phyloP scores from a whole-genome alignment of 192 early-diverging fungal species.

The Entomortierella beljakovae region DNA sequence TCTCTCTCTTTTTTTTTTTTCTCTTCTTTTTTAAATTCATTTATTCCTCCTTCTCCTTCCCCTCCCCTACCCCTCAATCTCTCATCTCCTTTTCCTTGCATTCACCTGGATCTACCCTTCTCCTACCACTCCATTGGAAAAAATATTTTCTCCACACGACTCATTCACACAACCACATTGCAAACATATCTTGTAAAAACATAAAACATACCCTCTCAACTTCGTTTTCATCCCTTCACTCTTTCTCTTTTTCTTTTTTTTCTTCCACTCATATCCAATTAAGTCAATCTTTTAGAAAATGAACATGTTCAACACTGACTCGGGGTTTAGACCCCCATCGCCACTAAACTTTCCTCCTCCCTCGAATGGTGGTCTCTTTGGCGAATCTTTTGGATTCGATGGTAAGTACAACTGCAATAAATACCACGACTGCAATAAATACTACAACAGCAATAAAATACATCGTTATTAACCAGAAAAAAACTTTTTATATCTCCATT shows the following conservation, averaged over 20 bases:
- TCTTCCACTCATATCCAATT: neutral
- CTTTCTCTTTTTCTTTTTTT: neutral
- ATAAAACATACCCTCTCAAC: neutral
- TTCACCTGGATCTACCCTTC: neutral
- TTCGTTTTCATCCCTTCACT: neutral
- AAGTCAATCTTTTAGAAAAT: constrained; percentile 16
- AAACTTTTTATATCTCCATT: neutral
- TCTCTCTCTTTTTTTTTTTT: constrained; percentile 2
- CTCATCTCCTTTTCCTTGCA: neutral
- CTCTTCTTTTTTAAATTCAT: neutral
- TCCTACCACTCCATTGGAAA: too few species aligned
- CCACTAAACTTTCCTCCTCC: constrained; percentile 27
- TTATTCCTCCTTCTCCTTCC: neutral
- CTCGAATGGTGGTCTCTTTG: constrained; percentile 43
- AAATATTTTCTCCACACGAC: neutral
- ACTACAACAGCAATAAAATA: too few species aligned
- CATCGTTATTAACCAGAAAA: too few species aligned
- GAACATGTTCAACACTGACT: constrained; percentile 55
- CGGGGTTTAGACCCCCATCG: constrained; percentile 48
- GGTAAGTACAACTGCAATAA: too few species aligned
- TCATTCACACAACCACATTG: neutral
- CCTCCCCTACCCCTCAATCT: neutral
- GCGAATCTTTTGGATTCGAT: constrained; percentile 24
- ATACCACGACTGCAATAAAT: too few species aligned
- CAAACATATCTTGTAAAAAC: too few species aligned